phyloP scores from a whole-genome alignment of 1,284 basidiomycete genomes.

The Hypsizygus ulmarius region DNA sequence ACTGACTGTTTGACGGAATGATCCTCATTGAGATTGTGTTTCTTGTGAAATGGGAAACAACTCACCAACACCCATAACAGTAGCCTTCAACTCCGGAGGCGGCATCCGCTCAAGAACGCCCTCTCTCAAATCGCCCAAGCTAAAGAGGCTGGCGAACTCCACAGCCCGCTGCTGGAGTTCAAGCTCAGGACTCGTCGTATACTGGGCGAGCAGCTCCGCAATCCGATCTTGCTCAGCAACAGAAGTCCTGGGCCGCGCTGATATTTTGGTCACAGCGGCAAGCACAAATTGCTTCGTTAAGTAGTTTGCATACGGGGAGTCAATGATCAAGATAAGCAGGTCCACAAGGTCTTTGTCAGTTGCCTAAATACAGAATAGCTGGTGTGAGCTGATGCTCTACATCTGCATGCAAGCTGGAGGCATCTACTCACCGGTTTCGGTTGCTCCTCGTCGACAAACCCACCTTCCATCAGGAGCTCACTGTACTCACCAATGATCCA shows the following conservation, averaged over 20 bases:
- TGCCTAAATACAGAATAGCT: conserved; percentile 42
- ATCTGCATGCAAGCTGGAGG: not conserved
- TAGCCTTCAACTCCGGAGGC: conserved; percentile 92
- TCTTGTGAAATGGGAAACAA: conserved; percentile 12
- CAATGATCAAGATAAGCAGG: conserved; percentile 82
- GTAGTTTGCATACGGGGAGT: conserved; percentile 93
- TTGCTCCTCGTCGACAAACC: conserved; percentile 86
- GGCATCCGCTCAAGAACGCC: conserved; percentile 99
- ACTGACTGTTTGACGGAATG: conserved; percentile 56
- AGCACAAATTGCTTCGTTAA: conserved; percentile 92
- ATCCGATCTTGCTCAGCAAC: conserved; percentile 75
- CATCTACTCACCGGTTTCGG: conserved; percentile 57
- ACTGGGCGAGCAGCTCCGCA: conserved; percentile 70
- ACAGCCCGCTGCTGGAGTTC: conserved; percentile 96
- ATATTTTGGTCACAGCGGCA: conserved; percentile 88
- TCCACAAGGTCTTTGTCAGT: conserved; percentile 85
- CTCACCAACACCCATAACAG: conserved; percentile 87
- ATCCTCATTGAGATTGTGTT: not conserved
- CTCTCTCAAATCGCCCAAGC: conserved; percentile 70
- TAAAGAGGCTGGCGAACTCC: conserved; percentile 88
- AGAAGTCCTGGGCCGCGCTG: conserved; percentile 69
- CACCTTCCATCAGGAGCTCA: conserved; percentile 85
- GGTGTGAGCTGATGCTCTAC: not conserved
- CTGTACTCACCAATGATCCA: conserved; percentile 99
- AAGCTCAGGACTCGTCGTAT: conserved; percentile 84